Base-by-base conservation (phyloP, 2,329 filamentous ascomycete genomes). In the Paecilomyces sp. region DNA sequence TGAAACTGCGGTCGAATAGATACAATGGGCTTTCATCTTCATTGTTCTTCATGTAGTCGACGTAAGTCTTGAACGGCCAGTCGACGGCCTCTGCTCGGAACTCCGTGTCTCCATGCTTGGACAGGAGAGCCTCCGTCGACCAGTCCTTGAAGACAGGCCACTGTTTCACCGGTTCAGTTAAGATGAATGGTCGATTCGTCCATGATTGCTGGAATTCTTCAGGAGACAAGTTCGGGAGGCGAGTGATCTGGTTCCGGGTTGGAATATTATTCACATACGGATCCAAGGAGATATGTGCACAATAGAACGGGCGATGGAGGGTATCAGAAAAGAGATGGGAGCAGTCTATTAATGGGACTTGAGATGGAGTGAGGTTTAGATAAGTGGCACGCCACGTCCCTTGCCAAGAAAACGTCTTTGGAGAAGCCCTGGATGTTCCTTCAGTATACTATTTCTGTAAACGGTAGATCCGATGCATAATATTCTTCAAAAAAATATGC, bases 41-140 rank as follows among this genome's bases (percentile, higher is more conserved):
- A 70, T 85, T 93, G 70, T 89, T 83, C 51, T 81, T 79, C 88
- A 97, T 91, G 74, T 97, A 99, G 53, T 85, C 80, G 63, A 87
- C 79, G 72, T 97, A 97, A 0, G 85, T 89, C n/a, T 82, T 79
- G 63, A 96, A 83, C 0, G 87, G 85, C 93, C 93, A 97, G 76
- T 97, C 91, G 4, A 97, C 92, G 0, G 92, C 89, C 80, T 97
- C 94, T 9, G 93, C 93, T 50, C 91, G 86, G 74, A 97, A 97
- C 56, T 84, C 81, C 2, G 88, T 82, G 56, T 87, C 76, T 0
- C 82, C 79, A 71, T 92, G 91, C 61, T 80, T 78, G n/a, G 79
- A 68, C 0, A 88, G 77, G 0, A 97, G 80, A 9, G 76, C 76
- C n/a, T 88, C 81, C 11, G 89, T 82, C 2, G 84, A 87, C 93